phyloP scores from a whole-genome alignment of 306 rosid species.

The Trifolium repens region DNA sequence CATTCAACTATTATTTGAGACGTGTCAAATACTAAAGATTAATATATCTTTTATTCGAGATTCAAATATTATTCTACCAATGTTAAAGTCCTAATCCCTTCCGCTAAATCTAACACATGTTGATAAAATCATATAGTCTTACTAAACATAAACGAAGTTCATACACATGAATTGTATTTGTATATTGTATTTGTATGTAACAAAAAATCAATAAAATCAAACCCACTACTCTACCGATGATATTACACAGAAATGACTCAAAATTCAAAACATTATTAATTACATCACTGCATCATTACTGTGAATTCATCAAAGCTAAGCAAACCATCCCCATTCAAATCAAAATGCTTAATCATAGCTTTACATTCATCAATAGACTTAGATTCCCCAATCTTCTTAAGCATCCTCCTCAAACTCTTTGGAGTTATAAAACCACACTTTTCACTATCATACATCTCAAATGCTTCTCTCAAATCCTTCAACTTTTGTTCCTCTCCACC shows the following conservation, averaged over 20 bases:
- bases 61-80: too few relatives aligned
- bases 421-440: slow-evolving; percentile 78
- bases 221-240: background rate
- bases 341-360: slow-evolving; percentile 70
- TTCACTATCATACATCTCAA: slow-evolving; percentile 66
- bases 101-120: too few relatives aligned
- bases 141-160: too few relatives aligned
- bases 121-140: too few relatives aligned
- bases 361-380: slow-evolving; percentile 68
- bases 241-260: background rate
- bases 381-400: slow-evolving; percentile 66
- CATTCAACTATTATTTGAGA: too few relatives aligned
- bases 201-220: background rate
- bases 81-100: too few relatives aligned
- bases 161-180: background rate
- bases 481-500: slow-evolving; percentile 72
- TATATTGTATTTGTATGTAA: background rate
- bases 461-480: slow-evolving; percentile 64
- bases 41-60: too few relatives aligned
- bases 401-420: slow-evolving; percentile 72
- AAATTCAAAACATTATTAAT: background rate
- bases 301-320: slow-evolving; percentile 76
- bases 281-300: slow-evolving; percentile 66
- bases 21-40: too few relatives aligned
- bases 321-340: slow-evolving; percentile 83